Evolutionary conservation across 306 rosid species (phyloP).

Genomic region (Senna tora): DNA sequence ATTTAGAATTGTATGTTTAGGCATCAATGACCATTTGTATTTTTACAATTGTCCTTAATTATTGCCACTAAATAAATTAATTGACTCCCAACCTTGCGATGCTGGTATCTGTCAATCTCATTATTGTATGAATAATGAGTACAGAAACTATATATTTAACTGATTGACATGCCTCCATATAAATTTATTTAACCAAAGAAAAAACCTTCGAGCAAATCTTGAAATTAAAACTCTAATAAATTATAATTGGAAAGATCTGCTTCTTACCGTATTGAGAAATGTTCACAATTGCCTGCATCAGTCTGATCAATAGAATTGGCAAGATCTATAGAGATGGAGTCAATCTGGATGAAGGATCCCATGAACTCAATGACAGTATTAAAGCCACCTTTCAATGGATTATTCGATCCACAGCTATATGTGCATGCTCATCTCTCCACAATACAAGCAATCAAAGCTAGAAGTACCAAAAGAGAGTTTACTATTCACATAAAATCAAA

Average conservation of each 20-base stretch:
- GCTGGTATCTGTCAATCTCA: neutral
- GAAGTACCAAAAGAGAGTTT: slow-evolving; percentile 6
- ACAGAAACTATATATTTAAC: neutral
- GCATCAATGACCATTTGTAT: neutral
- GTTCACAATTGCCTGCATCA: slow-evolving; percentile 54
- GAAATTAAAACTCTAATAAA: neutral
- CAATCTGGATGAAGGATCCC: slow-evolving; percentile 48
- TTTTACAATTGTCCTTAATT: neutral
- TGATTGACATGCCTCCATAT: neutral
- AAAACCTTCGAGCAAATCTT: too few species aligned
- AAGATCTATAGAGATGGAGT: slow-evolving; percentile 60
- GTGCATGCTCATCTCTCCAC: slow-evolving; percentile 37
- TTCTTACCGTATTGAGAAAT: slow-evolving; percentile 75
- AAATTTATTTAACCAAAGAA: neutral
- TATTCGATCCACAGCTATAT: slow-evolving; percentile 39
- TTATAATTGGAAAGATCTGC: neutral
- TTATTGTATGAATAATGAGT: neutral
- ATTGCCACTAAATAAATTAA: neutral
- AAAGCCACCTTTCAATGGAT: slow-evolving; percentile 29
- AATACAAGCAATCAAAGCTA: slow-evolving; percentile 28
- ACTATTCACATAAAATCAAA: slow-evolving; percentile 14
- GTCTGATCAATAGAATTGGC: slow-evolving; percentile 39
- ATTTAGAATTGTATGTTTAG: neutral
- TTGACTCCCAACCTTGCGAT: slow-evolving; percentile 10
- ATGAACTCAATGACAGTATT: slow-evolving; percentile 43